Evolutionary conservation across 495 filamentous ascomycete species (phyloP), one percentile per base, ranked within the genome.

Genomic region (Oleoguttula mirabilis): DNA sequence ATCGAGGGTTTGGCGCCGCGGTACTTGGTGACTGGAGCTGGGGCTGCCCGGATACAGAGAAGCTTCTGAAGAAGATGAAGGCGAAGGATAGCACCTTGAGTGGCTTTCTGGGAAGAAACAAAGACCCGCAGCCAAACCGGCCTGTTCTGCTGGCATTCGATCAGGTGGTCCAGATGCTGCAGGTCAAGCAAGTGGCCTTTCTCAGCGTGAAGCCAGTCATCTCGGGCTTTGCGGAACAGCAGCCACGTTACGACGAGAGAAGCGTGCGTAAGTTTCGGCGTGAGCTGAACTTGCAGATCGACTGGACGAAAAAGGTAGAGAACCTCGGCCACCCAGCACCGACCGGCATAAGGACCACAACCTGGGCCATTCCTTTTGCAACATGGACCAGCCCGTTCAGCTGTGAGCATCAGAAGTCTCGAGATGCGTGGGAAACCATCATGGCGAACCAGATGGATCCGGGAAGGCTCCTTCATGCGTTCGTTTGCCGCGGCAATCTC

Each of bases 131-230:
- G 27, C 16, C 32, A 16, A 45, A 36, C n/a, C 12, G 35, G 16
- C 17, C 35, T 11, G 33, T 45, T 6, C 25, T 45, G 12, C 5
- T 25, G 7, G 32, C 42, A 17, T 45, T 45, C 24, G 34, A 45
- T 23, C 21, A 45, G 11, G 35, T 35, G 3, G 16, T 45, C 14
- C 35, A 45, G 32, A 10, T 45, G 16, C 24, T 45, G 15, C 42
- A 45, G 21, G 35, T 45, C 32, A 45, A 45, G 21, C 42, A 36
- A 12, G 15, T 38, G 19, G 33, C 35, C 4, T 45, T 45, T 15
- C 23, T 45, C 2, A 15, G 10, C n/a, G 22, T 25, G 22, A 20
- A 28, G n/a, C 42, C 42, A 21, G 12, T 21, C 2, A 35, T 38
- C 2, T 38, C 33, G 5, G 21, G 28, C 3, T 28, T 38, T 31